These are phyloP conservation scores for Pleurotus ostreatus DNA, from an alignment of 768 basidiomycete genomes.

Conservation along the genomic window DNA sequence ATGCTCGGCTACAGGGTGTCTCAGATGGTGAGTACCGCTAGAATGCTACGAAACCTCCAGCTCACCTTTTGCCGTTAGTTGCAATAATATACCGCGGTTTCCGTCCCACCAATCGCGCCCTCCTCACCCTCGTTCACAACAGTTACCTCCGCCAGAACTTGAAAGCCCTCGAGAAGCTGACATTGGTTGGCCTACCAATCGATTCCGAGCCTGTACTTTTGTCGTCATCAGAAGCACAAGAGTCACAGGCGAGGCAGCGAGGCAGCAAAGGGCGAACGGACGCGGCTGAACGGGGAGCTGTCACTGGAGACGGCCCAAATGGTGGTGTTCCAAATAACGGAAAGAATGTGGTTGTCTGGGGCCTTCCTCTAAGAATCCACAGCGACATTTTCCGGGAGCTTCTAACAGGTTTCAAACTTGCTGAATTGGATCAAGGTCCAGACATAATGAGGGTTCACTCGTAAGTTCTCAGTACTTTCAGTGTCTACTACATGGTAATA, in stretches of 20 bases:
- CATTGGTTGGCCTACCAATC: constrained; percentile 42
- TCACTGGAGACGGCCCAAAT: constrained; percentile 41
- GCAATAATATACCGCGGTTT: constrained; percentile 59
- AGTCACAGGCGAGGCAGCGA: constrained; percentile 15
- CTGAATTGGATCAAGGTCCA: constrained; percentile 29
- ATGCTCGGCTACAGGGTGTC: constrained; percentile 41
- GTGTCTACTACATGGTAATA: not conserved
- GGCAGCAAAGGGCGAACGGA: constrained; percentile 27
- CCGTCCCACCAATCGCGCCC: constrained; percentile 53
- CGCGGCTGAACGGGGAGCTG: constrained; percentile 18
- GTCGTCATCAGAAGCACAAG: constrained; percentile 10
- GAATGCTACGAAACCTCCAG: not conserved
- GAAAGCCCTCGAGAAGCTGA: constrained; percentile 35
- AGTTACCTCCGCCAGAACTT: constrained; percentile 40
- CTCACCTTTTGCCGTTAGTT: constrained; percentile 32
- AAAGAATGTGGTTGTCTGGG: constrained; percentile 55
- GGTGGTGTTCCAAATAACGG: constrained; percentile 48
- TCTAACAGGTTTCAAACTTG: constrained; percentile 43
- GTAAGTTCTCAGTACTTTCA: constrained; percentile 32
- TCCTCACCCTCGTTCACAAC: constrained; percentile 48
- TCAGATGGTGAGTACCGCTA: constrained; percentile 31
- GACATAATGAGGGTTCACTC: constrained; percentile 45
- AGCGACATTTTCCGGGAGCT: constrained; percentile 30
- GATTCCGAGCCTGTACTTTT: constrained; percentile 25
- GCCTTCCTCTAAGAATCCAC: constrained; percentile 49